Evolutionary conservation across 1,284 basidiomycete species (phyloP).

Genomic region (Malassezia dermatis): DNA sequence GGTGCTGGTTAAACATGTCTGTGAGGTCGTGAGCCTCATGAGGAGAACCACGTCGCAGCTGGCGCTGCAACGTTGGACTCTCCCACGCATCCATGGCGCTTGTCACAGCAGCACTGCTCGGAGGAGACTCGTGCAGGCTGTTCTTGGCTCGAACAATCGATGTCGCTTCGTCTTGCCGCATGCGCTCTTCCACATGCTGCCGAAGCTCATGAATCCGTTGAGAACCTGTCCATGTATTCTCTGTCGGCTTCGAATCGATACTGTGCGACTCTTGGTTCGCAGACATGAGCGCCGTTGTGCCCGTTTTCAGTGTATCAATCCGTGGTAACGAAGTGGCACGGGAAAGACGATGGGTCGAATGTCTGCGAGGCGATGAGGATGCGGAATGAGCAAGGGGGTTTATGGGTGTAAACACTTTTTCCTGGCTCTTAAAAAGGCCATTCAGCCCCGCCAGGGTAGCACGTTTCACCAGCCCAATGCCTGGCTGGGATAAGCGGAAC

Average conservation of each 20-base stretch:
- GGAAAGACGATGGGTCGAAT: background rate
- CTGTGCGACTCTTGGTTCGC: background rate
- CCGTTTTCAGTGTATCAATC: background rate
- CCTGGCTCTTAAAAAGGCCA: constrained; percentile 2
- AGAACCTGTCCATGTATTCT: background rate
- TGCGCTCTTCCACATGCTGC: constrained; percentile 4
- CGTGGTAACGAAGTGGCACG: background rate
- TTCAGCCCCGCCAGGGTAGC: constrained; percentile 11
- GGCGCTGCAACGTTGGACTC: constrained; percentile 3
- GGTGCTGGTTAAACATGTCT: background rate
- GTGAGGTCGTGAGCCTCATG: background rate
- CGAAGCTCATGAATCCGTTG: constrained; percentile 5
- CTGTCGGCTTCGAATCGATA: background rate
- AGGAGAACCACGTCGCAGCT: background rate
- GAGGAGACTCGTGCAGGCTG: background rate
- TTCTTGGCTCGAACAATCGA: background rate
- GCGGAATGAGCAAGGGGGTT: background rate
- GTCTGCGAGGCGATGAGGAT: background rate
- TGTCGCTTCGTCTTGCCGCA: background rate
- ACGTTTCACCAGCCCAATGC: constrained; percentile 6
- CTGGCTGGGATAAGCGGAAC: background rate
- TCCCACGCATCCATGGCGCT: background rate
- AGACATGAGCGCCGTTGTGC: background rate
- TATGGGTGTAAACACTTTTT: background rate
- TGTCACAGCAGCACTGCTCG: background rate